Evolutionary conservation across 2,329 filamentous ascomycete species (phyloP).

Genomic region (Hymenoscyphus scutula): DNA sequence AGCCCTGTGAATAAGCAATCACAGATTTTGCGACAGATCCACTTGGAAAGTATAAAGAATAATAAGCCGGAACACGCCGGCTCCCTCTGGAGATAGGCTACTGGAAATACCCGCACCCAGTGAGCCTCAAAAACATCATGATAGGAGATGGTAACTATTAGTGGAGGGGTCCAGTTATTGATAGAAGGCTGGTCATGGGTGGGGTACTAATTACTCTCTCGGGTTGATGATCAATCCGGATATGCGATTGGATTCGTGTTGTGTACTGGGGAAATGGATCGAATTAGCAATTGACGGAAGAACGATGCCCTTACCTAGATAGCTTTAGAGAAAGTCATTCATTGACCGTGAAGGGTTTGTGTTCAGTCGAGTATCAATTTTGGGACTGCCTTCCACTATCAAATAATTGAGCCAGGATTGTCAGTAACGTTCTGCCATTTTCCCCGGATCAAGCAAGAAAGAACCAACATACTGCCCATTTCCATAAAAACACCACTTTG

Average conservation of each 20-base stretch:
- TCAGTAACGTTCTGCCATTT: not conserved
- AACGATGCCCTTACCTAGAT: not conserved
- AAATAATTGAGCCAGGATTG: not conserved
- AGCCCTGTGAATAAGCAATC: no score
- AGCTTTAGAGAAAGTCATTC: not conserved
- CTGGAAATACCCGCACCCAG: no score
- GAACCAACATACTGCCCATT: slow-evolving; percentile 4
- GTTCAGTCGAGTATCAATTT: not conserved
- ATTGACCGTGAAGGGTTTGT: not conserved
- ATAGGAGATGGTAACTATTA: no score
- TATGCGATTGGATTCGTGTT: not conserved
- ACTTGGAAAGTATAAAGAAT: no score
- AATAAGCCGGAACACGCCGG: no score
- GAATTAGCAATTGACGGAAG: not conserved
- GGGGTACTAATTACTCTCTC: no score
- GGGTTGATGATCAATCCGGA: no score
- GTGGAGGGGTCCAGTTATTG: no score
- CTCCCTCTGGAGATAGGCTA: no score
- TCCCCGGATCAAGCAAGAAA: not conserved
- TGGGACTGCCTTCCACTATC: not conserved
- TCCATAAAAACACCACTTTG: not conserved
- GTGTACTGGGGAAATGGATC: not conserved
- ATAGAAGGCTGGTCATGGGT: no score
- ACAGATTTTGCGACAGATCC: no score
- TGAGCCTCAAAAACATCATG: no score